A percentile compares a stretch with the other conserved stretches of the same genome.
Conservation (phyloP, 75 land plant genomes). For the Pinus taeda region DNA sequence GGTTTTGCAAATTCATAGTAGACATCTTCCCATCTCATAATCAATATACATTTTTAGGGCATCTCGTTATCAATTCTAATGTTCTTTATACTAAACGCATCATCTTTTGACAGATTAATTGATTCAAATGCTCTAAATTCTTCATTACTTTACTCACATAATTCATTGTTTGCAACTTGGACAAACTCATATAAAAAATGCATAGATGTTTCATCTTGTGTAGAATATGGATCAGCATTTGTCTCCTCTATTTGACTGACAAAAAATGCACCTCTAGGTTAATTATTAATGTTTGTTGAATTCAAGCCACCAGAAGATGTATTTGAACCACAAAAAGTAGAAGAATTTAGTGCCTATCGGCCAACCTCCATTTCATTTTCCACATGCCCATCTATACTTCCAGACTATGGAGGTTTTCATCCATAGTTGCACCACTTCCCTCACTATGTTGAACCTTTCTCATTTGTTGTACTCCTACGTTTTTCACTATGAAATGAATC, state of each 20-base stretch:
- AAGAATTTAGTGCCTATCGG: conserved; percentile 3
- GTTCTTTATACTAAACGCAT: too few species aligned
- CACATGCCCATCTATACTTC: conserved; percentile 50
- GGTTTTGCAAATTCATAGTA: too few species aligned
- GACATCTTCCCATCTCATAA: too few species aligned
- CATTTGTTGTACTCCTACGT: neutral
- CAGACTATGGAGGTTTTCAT: conserved; percentile 46
- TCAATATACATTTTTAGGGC: too few species aligned
- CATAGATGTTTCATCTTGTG: conserved; percentile 24
- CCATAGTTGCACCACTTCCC: conserved; percentile 56
- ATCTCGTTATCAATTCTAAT: too few species aligned
- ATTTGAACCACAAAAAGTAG: conserved; percentile 12
- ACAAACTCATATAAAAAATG: conserved; percentile 12
- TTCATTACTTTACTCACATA: too few species aligned
- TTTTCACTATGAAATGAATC: neutral
- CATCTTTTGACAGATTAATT: too few species aligned
- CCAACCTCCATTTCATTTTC: conserved; percentile 32
- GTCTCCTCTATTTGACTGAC: conserved; percentile 30
- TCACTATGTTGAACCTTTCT: conserved; percentile 35
- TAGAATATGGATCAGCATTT: conserved; percentile 16
- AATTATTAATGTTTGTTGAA: conserved; percentile 37
- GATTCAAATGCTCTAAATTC: too few species aligned
- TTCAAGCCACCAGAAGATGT: conserved; percentile 10
- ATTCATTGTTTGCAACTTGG: conserved; percentile 24
- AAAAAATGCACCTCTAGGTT: conserved; percentile 39